Base-by-base conservation (phyloP, 2,329 filamentous ascomycete genomes). In the Nemania sp. region DNA sequence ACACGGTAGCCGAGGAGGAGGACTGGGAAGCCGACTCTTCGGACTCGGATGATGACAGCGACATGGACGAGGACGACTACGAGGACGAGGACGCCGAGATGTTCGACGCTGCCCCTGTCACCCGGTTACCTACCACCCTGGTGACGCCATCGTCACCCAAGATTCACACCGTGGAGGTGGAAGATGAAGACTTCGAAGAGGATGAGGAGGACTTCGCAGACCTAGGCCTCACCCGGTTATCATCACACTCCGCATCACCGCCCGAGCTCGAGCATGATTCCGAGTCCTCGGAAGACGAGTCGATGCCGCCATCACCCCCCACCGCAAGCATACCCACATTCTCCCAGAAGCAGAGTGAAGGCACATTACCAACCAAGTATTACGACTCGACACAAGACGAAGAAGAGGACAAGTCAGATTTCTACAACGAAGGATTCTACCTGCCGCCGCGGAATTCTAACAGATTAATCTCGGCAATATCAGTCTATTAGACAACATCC, bases 221-320 rank as follows among this genome's bases (percentile, higher is more conserved):
- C 61, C 84, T 92, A 56, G 81, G 84, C 62, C 83, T 92, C 61
- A 89, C 87, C 57, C 86, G 88, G 69, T 89, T 87, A 63, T 80
- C 81, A 25, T 92, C 89, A 5, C 88, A 88, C 77, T 80, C 80
- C 71, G 83, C 76, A 70, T 85, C 87, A 54, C 83, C 89, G 54
- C 90, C 90, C 9, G 89, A 91, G 73, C 85, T 92, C 59, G 82
- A 87, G 67, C 81, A 86, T 65, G 89, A 92, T 72, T 85, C 83
- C 63, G 88, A 88, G 64, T 87, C 85, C 1, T 88, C 86, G 59
- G 89, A 92, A 69, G 90, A 92, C 76, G 87, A 90, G 67, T 78
- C 81, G 49, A 86, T 91, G 85, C 90, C 90, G 7, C 88, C 88
- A 18, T 90, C 88, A 62, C 89, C 89, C 39, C 84, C 85, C 45